Conservation (phyloP, 1,284 basidiomycete genomes). For the Cryptococcus wingfieldii region DNA sequence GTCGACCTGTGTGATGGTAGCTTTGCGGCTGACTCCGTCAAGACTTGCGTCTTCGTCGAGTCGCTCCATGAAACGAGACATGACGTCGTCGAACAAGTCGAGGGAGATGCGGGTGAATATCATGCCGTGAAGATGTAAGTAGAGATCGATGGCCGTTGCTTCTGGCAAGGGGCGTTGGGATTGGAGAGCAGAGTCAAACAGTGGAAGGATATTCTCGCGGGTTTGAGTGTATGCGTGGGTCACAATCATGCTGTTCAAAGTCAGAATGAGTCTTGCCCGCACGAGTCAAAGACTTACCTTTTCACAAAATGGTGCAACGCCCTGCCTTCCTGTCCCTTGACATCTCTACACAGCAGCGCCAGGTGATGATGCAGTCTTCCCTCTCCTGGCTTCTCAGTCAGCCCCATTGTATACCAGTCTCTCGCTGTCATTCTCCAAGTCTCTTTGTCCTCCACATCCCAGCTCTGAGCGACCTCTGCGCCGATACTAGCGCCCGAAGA, state of each 20-base stretch:
- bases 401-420: slow-evolving; percentile 87
- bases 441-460: slow-evolving; percentile 89
- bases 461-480: slow-evolving; percentile 72
- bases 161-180: slow-evolving; percentile 66
- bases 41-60: slow-evolving; percentile 59
- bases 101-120: slow-evolving; percentile 90
- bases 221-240: slow-evolving; percentile 80
- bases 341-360: slow-evolving; percentile 78
- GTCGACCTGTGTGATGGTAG: slow-evolving; percentile 64
- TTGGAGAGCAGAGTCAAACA: slow-evolving; percentile 75
- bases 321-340: slow-evolving; percentile 75
- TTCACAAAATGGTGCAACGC: slow-evolving; percentile 93
- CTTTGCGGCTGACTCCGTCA: slow-evolving; percentile 55
- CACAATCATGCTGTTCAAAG: slow-evolving; percentile 66
- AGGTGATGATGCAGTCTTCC: slow-evolving; percentile 92
- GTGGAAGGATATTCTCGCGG: slow-evolving; percentile 76
- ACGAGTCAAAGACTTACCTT: slow-evolving; percentile 57
- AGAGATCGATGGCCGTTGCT: slow-evolving; percentile 72
- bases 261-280: background rate
- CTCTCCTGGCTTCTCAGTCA: slow-evolving; percentile 81
- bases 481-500: slow-evolving; percentile 70
- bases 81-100: slow-evolving; percentile 77
- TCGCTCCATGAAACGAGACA: slow-evolving; percentile 79
- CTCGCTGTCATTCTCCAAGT: slow-evolving; percentile 83
- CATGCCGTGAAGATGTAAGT: slow-evolving; percentile 90